These are phyloP conservation scores for Uronychia setigera DNA, from an alignment of 73 alveolate species.

Conservation along the genomic window DNA sequence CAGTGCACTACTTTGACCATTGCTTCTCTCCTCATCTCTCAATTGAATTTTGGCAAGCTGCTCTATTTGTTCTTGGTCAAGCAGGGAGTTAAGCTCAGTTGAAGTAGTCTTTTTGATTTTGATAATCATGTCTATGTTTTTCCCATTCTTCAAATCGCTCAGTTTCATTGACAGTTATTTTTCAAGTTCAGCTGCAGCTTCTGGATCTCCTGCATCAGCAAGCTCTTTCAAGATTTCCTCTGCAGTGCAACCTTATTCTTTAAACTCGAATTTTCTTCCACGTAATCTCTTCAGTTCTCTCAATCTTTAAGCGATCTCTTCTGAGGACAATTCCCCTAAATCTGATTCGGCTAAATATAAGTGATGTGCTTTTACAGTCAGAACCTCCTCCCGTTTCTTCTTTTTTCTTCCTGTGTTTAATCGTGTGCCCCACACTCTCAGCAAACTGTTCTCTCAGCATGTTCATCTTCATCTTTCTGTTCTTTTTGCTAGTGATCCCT, in stretches of 20 bases:
- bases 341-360: neutral
- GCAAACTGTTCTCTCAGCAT: neutral
- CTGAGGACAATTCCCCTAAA: neutral
- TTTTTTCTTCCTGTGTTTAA: neutral
- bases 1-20: neutral
- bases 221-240: neutral
- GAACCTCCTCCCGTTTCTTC: neutral
- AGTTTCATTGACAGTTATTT: neutral
- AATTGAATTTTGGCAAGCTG: neutral
- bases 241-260: neutral
- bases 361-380: no score
- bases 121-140: neutral
- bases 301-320: neutral
- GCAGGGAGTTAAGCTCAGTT: neutral
- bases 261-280: neutral
- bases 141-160: neutral
- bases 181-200: neutral
- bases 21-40: neutral
- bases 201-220: neutral
- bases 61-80: neutral
- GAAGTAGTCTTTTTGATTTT: neutral
- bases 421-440: neutral
- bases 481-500: neutral
- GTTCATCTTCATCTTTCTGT: neutral
- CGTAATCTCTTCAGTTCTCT: neutral